Conservation (phyloP, 306 rosid genomes). For the Ziziphus jujuba region DNA sequence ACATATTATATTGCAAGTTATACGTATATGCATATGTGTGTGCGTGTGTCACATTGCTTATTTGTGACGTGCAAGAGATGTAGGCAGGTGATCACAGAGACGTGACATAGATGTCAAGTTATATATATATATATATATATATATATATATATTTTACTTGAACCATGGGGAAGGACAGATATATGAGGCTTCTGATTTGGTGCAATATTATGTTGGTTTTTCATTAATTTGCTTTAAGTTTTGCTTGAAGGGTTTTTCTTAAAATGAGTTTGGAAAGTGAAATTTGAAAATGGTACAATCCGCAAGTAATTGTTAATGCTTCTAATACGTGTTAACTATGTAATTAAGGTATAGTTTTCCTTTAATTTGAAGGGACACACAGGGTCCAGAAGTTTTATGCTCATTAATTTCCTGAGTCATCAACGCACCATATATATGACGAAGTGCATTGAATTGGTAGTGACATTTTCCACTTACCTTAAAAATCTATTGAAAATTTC, state of each 20-base stretch:
- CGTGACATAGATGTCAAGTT: slow-evolving; percentile 17
- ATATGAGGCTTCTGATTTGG: background rate
- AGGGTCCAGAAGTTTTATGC: no score
- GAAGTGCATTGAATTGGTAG: no score
- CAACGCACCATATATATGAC: no score
- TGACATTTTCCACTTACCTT: no score
- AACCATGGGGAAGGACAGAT: background rate
- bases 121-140: background rate
- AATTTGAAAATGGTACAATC: background rate
- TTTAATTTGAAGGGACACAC: background rate
- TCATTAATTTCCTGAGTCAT: no score
- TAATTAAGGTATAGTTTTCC: background rate
- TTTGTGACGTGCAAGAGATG: background rate
- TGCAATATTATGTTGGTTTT: background rate
- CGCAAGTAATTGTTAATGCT: background rate
- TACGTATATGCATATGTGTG: background rate
- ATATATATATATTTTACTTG: background rate
- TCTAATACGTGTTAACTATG: background rate
- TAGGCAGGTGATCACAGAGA: background rate
- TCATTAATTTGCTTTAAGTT: background rate
- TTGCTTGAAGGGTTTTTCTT: background rate
- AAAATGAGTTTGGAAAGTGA: background rate
- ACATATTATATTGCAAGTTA: no score
- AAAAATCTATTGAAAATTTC: no score
- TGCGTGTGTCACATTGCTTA: background rate